A percentile compares a stretch with the other conserved stretches of the same genome.
Conservation (phyloP, 805 yeast species). For the Lipomyces yamadae region DNA sequence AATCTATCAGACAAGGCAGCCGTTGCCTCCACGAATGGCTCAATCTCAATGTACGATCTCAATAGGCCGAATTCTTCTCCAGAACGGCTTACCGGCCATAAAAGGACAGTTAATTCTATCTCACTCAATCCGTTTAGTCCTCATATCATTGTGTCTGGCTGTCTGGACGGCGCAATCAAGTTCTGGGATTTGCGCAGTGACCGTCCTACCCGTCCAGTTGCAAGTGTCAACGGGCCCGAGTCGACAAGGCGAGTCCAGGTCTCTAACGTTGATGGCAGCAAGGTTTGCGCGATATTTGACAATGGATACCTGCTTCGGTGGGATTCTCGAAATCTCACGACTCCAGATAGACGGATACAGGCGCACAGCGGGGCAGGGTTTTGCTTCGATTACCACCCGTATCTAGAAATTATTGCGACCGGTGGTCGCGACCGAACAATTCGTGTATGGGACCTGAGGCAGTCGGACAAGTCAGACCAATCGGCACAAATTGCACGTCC, state of each 20-base stretch:
- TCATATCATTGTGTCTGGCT: conserved; percentile 70
- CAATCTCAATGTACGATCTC: conserved; percentile 43
- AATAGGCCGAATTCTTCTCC: conserved; percentile 32
- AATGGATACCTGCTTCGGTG: conserved; percentile 85
- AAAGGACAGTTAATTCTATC: conserved; percentile 59
- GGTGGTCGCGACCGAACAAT: conserved; percentile 91
- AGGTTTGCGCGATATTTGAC: conserved; percentile 81
- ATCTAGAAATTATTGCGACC: conserved; percentile 75
- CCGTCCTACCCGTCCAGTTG: conserved; percentile 58
- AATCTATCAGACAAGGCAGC: conserved; percentile 32
- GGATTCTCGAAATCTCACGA: conserved; percentile 73
- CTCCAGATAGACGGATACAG: conserved; percentile 70
- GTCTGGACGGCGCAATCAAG: conserved; percentile 73
- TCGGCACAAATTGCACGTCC: conserved; percentile 51
- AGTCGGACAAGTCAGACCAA: conserved; percentile 41
- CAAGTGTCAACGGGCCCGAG: conserved; percentile 69
- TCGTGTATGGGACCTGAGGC: conserved; percentile 71
- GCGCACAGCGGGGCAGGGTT: conserved; percentile 94
- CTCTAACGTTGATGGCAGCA: conserved; percentile 58
- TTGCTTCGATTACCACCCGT: conserved; percentile 87
- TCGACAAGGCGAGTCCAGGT: conserved; percentile 64
- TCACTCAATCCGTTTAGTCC: conserved; percentile 70
- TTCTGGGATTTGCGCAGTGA: conserved; percentile 81
- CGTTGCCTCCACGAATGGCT: conserved; percentile 41
- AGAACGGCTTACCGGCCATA: conserved; percentile 45